Evolutionary conservation across 192 early-diverging fungal genomes (phyloP).

Genomic region (Gamsiella multidivaricata): DNA sequence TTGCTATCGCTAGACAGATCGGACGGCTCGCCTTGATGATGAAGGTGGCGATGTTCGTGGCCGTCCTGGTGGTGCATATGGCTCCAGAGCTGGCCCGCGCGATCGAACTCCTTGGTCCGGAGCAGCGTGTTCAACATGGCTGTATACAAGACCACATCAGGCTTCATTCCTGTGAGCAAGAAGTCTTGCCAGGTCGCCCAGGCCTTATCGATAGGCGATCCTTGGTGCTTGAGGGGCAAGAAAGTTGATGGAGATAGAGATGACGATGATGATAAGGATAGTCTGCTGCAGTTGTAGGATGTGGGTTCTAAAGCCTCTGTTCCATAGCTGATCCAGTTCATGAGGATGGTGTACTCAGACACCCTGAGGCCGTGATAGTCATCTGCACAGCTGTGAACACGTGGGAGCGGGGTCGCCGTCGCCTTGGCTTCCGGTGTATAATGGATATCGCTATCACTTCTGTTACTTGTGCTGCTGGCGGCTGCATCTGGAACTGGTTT

Average conservation of each 20-base stretch:
- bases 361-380: conserved; percentile 28
- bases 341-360: conserved; percentile 36
- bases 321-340: conserved; percentile 44
- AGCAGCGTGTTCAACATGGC: conserved; percentile 26
- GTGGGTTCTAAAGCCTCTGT: not conserved
- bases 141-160: conserved; percentile 44
- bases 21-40: not conserved
- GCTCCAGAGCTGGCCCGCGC: conserved; percentile 34
- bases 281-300: not conserved
- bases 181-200: conserved; percentile 52
- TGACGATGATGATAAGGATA: not conserved
- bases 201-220: conserved; percentile 1
- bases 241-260: not conserved
- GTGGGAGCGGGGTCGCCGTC: too few relatives aligned
- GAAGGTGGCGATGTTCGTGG: not conserved
- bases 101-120: conserved; percentile 32
- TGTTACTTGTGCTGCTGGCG: not conserved
- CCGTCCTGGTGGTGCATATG: conserved; percentile 15
- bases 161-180: conserved; percentile 41
- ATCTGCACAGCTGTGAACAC: not conserved
- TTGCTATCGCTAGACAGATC: not conserved
- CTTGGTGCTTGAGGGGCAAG: not conserved
- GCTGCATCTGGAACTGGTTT: not conserved
- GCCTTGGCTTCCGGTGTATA: too few relatives aligned
- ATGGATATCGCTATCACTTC: too few relatives aligned